Percentiles rank a stretch among this genome's conserved stretches.
Evolutionary conservation across 1,284 basidiomycete species (phyloP).

Genomic region (Leccinum pachyderme): DNA sequence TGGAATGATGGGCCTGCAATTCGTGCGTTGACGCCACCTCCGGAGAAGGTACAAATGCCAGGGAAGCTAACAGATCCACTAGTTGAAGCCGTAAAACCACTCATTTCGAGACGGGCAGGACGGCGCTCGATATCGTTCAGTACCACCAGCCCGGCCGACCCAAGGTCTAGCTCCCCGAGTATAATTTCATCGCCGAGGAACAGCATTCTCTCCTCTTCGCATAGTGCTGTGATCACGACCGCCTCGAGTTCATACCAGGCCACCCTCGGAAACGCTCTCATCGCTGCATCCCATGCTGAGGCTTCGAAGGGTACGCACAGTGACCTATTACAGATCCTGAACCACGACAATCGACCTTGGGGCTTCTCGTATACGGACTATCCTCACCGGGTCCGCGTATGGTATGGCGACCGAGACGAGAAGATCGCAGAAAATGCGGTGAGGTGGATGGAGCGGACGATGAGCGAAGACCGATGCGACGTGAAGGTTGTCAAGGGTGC

Average conservation of each 20-base stretch:
- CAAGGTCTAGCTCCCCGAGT: slow-evolving; percentile 42
- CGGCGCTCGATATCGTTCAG: slow-evolving; percentile 68
- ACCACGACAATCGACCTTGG: slow-evolving; percentile 83
- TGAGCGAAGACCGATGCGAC: slow-evolving; percentile 72
- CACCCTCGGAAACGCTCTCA: slow-evolving; percentile 79
- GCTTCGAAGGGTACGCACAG: slow-evolving; percentile 87
- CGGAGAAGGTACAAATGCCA: slow-evolving; percentile 19
- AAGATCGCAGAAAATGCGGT: slow-evolving; percentile 87
- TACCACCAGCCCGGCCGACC: slow-evolving; percentile 28
- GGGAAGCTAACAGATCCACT: slow-evolving; percentile 18
- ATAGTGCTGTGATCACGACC: slow-evolving; percentile 35
- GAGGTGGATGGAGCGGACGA: slow-evolving; percentile 85
- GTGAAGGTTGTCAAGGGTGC: slow-evolving; percentile 85
- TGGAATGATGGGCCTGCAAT: slow-evolving; percentile 42
- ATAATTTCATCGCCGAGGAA: slow-evolving; percentile 50
- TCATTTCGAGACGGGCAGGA: slow-evolving; percentile 37
- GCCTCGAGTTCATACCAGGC: slow-evolving; percentile 55
- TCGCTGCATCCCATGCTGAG: slow-evolving; percentile 93
- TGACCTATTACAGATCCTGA: slow-evolving; percentile 88
- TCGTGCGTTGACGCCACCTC: slow-evolving; percentile 23
- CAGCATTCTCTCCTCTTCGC: slow-evolving; percentile 40
- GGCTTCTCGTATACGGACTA: slow-evolving; percentile 81
- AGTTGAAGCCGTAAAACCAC: slow-evolving; percentile 22
- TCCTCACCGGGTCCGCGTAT: slow-evolving; percentile 78
- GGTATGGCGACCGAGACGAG: slow-evolving; percentile 94